A percentile compares a stretch with the other conserved stretches of the same genome.
These are phyloP conservation scores for Entonaema liquescens DNA, from an alignment of 495 filamentous ascomycete species.

Conservation along the genomic window DNA sequence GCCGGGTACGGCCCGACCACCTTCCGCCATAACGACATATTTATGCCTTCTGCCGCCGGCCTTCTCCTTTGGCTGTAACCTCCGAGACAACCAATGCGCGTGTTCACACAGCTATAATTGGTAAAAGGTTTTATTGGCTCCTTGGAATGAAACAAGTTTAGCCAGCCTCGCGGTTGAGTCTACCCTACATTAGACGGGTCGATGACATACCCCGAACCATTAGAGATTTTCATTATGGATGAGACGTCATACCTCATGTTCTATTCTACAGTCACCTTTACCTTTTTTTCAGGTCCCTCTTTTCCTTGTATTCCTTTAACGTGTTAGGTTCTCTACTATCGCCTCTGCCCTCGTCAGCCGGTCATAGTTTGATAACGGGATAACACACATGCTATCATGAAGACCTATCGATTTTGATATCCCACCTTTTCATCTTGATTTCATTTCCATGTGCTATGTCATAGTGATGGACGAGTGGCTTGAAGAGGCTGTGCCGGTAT, in stretches of 20 bases:
- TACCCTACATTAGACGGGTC: constrained; percentile 15
- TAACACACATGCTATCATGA: constrained; percentile 4
- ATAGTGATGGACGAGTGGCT: constrained; percentile 3
- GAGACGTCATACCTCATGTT: constrained; percentile 40
- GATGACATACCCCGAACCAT: constrained; percentile 19
- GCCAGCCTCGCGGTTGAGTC: constrained; percentile 6
- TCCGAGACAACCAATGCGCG: constrained; percentile 42
- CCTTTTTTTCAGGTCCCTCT: not conserved
- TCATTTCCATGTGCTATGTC: constrained; percentile 2
- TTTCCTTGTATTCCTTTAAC: constrained; percentile 14
- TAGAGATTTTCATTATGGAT: constrained; percentile 16
- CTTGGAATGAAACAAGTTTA: constrained; percentile 25
- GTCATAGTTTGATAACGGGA: not conserved
- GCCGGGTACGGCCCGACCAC: constrained; percentile 32
- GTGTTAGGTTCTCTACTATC: constrained; percentile 8
- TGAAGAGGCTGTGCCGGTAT: constrained; percentile 22
- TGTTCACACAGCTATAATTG: constrained; percentile 14
- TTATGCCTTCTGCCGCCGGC: constrained; percentile 13
- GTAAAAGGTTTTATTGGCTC: constrained; percentile 13
- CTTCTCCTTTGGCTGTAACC: constrained; percentile 30
- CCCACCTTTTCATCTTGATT: not conserved
- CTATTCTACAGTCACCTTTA: constrained; percentile 23
- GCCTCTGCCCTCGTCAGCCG: constrained; percentile 8
- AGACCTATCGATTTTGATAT: constrained; percentile 5
- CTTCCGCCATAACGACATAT: constrained; percentile 3